Percentiles rank a stretch among this genome's conserved stretches.
Evolutionary conservation across 176 grass and related monocot genomes (phyloP).

Genomic region (Oropetium thomaeum): DNA sequence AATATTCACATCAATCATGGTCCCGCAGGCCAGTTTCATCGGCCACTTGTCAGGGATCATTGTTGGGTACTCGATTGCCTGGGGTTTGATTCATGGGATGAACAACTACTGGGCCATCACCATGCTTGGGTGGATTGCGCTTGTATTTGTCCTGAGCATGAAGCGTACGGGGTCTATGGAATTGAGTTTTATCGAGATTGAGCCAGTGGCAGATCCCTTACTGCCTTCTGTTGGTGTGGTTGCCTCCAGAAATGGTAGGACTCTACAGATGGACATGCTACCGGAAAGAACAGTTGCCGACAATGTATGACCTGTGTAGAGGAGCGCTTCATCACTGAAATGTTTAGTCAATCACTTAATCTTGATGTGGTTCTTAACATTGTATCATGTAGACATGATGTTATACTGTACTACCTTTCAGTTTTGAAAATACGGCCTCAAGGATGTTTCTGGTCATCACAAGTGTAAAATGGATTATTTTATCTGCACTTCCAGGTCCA

Average conservation of each 20-base stretch:
- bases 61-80: constrained; percentile 83
- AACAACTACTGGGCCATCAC: constrained; percentile 94
- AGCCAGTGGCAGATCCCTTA: constrained; percentile 55
- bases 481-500: constrained; percentile 19
- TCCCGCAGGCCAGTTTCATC: constrained; percentile 94
- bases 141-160: constrained; percentile 82
- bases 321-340: background rate
- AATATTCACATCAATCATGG: constrained; percentile 97
- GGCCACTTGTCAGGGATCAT: constrained; percentile 87
- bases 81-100: constrained; percentile 96
- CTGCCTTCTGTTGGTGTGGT: constrained; percentile 59
- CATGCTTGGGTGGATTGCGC: constrained; percentile 76
- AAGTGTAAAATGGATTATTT: constrained; percentile 29
- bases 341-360: background rate
- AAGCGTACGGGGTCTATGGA: constrained; percentile 71
- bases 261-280: constrained; percentile 54
- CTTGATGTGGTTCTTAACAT: constrained; percentile 8
- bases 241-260: constrained; percentile 48
- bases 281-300: constrained; percentile 58
- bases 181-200: constrained; percentile 79
- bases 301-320: constrained; percentile 40
- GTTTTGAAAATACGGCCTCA: constrained; percentile 14
- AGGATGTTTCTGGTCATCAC: background rate
- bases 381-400: constrained; percentile 18
- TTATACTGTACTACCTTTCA: constrained; percentile 11